Evolutionary conservation across 805 yeast species (phyloP), one percentile per base, ranked within the genome.

Genomic region (Candida taoyuanica): DNA sequence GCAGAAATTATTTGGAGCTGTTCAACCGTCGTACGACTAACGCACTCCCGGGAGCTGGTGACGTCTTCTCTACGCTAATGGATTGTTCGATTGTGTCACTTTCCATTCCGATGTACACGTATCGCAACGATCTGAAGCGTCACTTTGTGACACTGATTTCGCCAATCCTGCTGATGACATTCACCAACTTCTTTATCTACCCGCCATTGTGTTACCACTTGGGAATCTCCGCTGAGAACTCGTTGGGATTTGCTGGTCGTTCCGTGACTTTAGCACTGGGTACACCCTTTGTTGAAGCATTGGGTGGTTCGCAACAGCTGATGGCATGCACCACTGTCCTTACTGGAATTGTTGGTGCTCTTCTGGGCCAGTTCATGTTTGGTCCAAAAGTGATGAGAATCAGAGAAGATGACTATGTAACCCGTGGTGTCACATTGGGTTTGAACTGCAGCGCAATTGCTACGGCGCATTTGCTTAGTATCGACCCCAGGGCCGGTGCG

Each of bases 371-470:
- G 20, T 68, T 73, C 42, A 58, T 73, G 39, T 50, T 78, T 33
- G 49, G 49, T 2, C 41, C 42, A 26, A 56, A 59, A 35, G 46
- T 65, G 16, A 53, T 82, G 21, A 54, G 80, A 27, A 67, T 85
- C 6, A 67, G 75, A 6, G 68, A 70, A 21, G 72, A 74, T 48
- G 93, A 85, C 55, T 84, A 73, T 53, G 79, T 85, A 7, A 79
- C 87, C 0, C 61, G 88, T 45, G 95, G 94, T 3, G 76, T 84
- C 15, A 78, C 87, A 0, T 60, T 83, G 34, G 95, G 94, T 5
- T 71, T 81, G 35, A 81, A 81, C 52, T 82, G 89, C 53, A 86
- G 89, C 8, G 94, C 95, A 1, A 81, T 85, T 35, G 85, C 88
- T 4, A 82, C 94, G 3, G 89, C 91, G 0, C 82, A 81, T 57